Conservation (phyloP, 1,284 basidiomycete species). For the Sporisorium scitamineum region DNA sequence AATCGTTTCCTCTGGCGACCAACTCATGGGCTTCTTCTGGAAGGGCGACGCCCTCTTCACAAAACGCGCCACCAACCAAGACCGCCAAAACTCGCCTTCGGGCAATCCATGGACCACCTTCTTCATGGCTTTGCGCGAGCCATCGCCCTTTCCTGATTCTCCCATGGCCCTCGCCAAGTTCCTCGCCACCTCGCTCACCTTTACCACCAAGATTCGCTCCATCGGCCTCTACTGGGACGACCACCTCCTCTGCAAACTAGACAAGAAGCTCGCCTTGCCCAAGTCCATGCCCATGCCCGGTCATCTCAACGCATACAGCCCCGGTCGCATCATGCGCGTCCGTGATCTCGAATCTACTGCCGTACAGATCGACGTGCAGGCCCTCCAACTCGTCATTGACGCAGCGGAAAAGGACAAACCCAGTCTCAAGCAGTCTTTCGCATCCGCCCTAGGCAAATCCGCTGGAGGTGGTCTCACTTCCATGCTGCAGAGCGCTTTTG, state of each 20-base stretch:
- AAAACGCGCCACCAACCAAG: slow-evolving; percentile 53
- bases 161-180: slow-evolving; percentile 88
- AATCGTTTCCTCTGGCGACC: slow-evolving; percentile 86
- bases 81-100: slow-evolving; percentile 40
- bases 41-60: slow-evolving; percentile 72
- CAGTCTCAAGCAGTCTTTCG: slow-evolving; percentile 47
- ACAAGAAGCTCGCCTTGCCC: slow-evolving; percentile 77
- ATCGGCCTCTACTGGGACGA: slow-evolving; percentile 77
- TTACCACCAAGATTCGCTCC: slow-evolving; percentile 84
- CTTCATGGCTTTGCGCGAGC: slow-evolving; percentile 88
- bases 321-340: slow-evolving; percentile 77
- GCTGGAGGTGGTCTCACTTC: slow-evolving; percentile 65
- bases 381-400: slow-evolving; percentile 82
- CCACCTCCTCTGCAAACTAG: slow-evolving; percentile 79
- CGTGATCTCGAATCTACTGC: slow-evolving; percentile 78
- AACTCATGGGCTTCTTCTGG: slow-evolving; percentile 95
- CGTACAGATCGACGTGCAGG: slow-evolving; percentile 82
- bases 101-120: slow-evolving; percentile 84
- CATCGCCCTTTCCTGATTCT: slow-evolving; percentile 81
- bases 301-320: slow-evolving; percentile 71
- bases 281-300: slow-evolving; percentile 75
- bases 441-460: slow-evolving; percentile 60
- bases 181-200: slow-evolving; percentile 90
- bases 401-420: slow-evolving; percentile 78
- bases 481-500: slow-evolving; percentile 68